phyloP scores from a whole-genome alignment of 805 yeast species.

The Candida pseudofarinosa region DNA sequence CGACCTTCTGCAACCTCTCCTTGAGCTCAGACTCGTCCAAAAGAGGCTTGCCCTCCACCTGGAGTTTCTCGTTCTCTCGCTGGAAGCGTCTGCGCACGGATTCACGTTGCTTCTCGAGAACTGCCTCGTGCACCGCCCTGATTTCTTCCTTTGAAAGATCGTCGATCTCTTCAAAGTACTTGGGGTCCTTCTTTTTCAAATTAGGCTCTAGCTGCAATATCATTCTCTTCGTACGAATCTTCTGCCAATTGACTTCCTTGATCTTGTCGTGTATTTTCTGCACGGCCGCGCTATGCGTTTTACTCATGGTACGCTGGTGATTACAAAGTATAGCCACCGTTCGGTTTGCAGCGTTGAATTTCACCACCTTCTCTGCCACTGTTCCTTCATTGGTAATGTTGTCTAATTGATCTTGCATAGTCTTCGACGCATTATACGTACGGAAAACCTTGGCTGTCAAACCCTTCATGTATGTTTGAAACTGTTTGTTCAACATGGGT shows the following conservation, averaged over 20 bases:
- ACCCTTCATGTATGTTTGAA: conserved; percentile 88
- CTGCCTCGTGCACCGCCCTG: conserved; percentile 49
- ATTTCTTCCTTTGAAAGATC: conserved; percentile 66
- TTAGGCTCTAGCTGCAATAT: conserved; percentile 61
- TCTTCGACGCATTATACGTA: conserved; percentile 93
- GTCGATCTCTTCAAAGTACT: conserved; percentile 64
- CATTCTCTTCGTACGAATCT: conserved; percentile 67
- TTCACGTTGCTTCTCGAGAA: conserved; percentile 64
- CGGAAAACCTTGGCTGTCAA: conserved; percentile 95
- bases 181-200: conserved; percentile 46
- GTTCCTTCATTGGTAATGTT: conserved; percentile 82
- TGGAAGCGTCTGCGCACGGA: conserved; percentile 60
- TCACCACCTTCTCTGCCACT: conserved; percentile 79
- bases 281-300: conserved; percentile 76
- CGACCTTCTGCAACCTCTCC: conserved; percentile 53
- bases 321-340: conserved; percentile 94
- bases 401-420: conserved; percentile 94
- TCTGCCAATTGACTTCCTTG: conserved; percentile 82
- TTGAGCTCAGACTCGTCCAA: conserved; percentile 54
- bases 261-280: conserved; percentile 74
- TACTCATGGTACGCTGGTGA: conserved; percentile 91
- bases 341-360: conserved; percentile 91
- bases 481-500: conserved; percentile 71
- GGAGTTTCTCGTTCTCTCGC: conserved; percentile 73
- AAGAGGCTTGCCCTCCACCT: conserved; percentile 51